phyloP scores from a whole-genome alignment of 179 eudicot species.

The Sideroxylon spinosum region DNA sequence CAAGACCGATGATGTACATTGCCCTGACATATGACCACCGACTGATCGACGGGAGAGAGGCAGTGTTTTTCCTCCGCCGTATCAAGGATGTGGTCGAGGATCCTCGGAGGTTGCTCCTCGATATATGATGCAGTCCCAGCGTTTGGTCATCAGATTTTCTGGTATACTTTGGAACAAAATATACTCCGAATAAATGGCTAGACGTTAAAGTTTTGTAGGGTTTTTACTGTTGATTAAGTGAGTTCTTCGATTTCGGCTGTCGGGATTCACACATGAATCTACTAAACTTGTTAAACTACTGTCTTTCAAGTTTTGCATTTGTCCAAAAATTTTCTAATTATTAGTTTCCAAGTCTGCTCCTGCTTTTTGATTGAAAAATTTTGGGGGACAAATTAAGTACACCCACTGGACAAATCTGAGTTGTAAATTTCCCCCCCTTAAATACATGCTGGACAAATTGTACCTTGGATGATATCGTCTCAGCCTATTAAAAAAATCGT shows the following conservation, averaged over 20 bases:
- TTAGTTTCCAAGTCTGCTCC: not conserved
- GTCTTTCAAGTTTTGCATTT: not conserved
- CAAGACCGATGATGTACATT: constrained; percentile 94
- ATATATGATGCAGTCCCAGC: constrained; percentile 32
- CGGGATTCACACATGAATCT: not conserved
- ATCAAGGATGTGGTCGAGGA: constrained; percentile 95
- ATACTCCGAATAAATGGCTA: constrained; percentile 7
- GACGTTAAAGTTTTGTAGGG: constrained; percentile 1
- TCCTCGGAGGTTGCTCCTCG: constrained; percentile 90
- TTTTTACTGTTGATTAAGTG: not conserved
- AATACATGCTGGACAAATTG: too few relatives aligned
- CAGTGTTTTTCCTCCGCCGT: constrained; percentile 85
- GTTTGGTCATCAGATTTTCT: not conserved
- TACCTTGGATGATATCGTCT: too few relatives aligned
- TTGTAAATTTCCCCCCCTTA: too few relatives aligned
- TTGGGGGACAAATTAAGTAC: not conserved
- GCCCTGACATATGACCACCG: constrained; percentile 92
- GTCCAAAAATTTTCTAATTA: not conserved
- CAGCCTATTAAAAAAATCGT: too few relatives aligned
- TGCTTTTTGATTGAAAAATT: not conserved
- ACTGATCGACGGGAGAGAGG: constrained; percentile 98
- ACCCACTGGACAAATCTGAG: not conserved
- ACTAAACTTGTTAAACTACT: not conserved
- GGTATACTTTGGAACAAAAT: constrained; percentile 20
- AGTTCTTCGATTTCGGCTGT: constrained; percentile 9